Conservation (phyloP, 352 stramenopile genomes). For the Phytophthora melonis region DNA sequence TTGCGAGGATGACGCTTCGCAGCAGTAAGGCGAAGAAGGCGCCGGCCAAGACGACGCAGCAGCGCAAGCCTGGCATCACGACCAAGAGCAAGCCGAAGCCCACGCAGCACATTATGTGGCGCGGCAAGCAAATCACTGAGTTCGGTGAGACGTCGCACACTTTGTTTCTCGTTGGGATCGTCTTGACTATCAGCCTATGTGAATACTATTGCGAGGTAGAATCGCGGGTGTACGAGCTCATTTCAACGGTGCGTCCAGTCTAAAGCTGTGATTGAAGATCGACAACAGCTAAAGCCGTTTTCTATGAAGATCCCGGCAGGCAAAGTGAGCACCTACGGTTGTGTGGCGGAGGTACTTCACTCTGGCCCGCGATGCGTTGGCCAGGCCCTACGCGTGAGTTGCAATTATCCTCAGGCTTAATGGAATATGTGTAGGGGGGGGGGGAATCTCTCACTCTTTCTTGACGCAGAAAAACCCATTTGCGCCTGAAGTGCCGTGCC, state of each 20-base stretch:
- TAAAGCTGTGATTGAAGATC: background rate
- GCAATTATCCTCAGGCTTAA: background rate
- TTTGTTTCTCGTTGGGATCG: background rate
- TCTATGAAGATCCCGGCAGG: conserved; percentile 66
- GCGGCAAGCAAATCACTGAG: conserved; percentile 71
- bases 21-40: conserved; percentile 31
- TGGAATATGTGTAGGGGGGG: background rate
- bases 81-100: conserved; percentile 32
- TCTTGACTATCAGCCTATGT: background rate
- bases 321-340: conserved; percentile 86
- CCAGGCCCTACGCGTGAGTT: conserved; percentile 72
- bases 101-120: conserved; percentile 75
- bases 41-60: conserved; percentile 16
- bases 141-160: conserved; percentile 54
- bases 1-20: conserved; percentile 31
- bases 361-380: conserved; percentile 80
- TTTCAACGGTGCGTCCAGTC: conserved; percentile 56
- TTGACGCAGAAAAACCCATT: conserved; percentile 80
- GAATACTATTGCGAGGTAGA: conserved; percentile 43
- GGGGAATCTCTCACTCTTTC: background rate
- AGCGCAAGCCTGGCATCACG: conserved; percentile 21
- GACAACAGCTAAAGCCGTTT: background rate
- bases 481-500: conserved; percentile 78
- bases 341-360: conserved; percentile 62
- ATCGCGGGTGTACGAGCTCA: conserved; percentile 82